Percentiles rank a stretch among this genome's conserved stretches.
Evolutionary conservation across 2,329 filamentous ascomycete species (phyloP).

Genomic region (Colletotrichum spaethianum): DNA sequence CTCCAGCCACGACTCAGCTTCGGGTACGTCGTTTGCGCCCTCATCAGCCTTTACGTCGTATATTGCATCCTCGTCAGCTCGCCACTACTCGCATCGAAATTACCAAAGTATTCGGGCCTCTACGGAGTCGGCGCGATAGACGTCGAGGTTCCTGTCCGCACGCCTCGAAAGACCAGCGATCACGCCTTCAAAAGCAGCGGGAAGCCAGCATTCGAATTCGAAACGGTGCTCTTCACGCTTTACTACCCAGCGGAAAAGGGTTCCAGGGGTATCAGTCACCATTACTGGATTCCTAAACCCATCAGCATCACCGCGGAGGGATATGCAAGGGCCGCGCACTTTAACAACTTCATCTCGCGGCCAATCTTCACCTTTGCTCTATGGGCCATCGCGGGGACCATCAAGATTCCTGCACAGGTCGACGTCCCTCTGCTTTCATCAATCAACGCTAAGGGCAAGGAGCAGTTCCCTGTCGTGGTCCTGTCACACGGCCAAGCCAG

Average conservation of each 20-base stretch:
- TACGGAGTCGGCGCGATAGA: slow-evolving; percentile 63
- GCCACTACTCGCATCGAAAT: slow-evolving; percentile 59
- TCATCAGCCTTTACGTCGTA: slow-evolving; percentile 52
- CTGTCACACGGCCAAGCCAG: slow-evolving; percentile 68
- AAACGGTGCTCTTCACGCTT: slow-evolving; percentile 64
- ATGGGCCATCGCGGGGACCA: slow-evolving; percentile 57
- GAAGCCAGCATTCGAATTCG: slow-evolving; percentile 59
- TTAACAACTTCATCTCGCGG: slow-evolving; percentile 59
- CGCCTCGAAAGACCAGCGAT: slow-evolving; percentile 50
- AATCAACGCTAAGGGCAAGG: slow-evolving; percentile 41
- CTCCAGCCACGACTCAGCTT: slow-evolving; percentile 52
- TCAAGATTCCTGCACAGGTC: slow-evolving; percentile 63
- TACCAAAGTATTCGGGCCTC: slow-evolving; percentile 61
- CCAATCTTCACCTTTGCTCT: slow-evolving; percentile 60
- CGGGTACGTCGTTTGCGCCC: slow-evolving; percentile 51
- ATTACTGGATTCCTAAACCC: slow-evolving; percentile 62
- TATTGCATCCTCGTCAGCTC: slow-evolving; percentile 56
- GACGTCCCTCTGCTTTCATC: slow-evolving; percentile 57
- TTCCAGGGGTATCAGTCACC: slow-evolving; percentile 47
- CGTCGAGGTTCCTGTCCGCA: slow-evolving; percentile 59
- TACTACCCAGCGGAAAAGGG: slow-evolving; percentile 61
- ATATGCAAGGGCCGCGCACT: slow-evolving; percentile 60
- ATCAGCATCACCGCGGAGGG: slow-evolving; percentile 60
- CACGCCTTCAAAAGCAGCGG: slow-evolving; percentile 52
- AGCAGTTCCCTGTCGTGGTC: slow-evolving; percentile 60